Conservation (phyloP, 257 asterid genomes). For the Penstemon davidsonii region DNA sequence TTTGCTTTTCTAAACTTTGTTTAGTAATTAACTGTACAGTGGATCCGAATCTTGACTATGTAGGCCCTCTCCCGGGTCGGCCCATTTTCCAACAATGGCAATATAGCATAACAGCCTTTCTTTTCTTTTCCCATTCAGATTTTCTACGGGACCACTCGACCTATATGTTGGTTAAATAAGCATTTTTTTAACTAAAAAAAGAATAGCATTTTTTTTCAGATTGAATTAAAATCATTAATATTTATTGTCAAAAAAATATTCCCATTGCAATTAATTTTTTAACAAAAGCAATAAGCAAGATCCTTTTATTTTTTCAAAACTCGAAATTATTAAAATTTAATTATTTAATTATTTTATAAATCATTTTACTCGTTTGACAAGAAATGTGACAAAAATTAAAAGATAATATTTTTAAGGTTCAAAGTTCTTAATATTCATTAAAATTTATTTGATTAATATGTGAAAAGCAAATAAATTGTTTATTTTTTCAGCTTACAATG, state of each 20-base stretch:
- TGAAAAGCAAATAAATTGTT: no score
- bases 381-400: no score
- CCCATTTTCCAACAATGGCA: conserved; percentile 26
- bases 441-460: no score
- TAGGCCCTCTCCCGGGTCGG: neutral
- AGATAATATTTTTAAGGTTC: no score
- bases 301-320: neutral
- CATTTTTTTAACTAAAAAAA: neutral
- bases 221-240: no score
- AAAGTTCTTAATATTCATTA: no score
- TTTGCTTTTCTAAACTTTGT: neutral
- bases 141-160: neutral
- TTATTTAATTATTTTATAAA: no score
- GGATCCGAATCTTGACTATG: conserved; percentile 18
- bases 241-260: no score
- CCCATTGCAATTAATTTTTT: neutral
- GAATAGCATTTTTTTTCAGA: no score
- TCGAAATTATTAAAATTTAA: no score
- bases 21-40: conserved; percentile 25
- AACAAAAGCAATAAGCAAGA: neutral
- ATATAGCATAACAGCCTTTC: neutral
- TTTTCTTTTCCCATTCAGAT: neutral
- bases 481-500: no score
- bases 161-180: neutral
- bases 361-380: no score